Evolutionary conservation across 495 filamentous ascomycete genomes (phyloP).

Genomic region (Margaritispora aquatica): DNA sequence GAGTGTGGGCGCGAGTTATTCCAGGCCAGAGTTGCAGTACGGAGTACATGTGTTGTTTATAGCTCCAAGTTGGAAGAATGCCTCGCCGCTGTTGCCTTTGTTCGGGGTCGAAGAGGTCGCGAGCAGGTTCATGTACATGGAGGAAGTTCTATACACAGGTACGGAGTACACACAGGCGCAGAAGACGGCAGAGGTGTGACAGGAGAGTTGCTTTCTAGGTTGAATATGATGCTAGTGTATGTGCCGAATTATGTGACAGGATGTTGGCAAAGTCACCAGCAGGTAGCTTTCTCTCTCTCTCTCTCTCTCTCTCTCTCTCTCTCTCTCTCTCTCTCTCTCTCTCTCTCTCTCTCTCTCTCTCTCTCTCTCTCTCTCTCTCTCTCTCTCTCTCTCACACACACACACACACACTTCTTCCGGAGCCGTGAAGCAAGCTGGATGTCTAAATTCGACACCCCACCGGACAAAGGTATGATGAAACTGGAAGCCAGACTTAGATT

Average conservation of each 20-base stretch:
- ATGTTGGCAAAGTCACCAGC: too few relatives aligned
- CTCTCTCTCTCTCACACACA: too few relatives aligned
- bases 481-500: background rate
- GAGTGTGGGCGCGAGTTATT: background rate
- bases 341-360: too few relatives aligned
- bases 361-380: too few relatives aligned
- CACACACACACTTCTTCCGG: background rate
- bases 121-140: background rate
- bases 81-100: background rate
- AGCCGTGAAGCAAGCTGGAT: background rate
- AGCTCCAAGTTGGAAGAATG: background rate
- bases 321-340: too few relatives aligned
- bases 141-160: background rate
- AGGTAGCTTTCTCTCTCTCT: too few relatives aligned
- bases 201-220: background rate
- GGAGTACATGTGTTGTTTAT: background rate
- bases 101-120: background rate
- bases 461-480: background rate
- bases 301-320: too few relatives aligned
- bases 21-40: background rate
- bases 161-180: background rate
- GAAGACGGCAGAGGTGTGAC: background rate
- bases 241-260: too few relatives aligned
- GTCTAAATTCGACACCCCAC: background rate
- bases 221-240: too few relatives aligned